Evolutionary conservation across 1,284 basidiomycete species (phyloP), one percentile per base, ranked within the genome.

Genomic region (Xanthoconium separans): DNA sequence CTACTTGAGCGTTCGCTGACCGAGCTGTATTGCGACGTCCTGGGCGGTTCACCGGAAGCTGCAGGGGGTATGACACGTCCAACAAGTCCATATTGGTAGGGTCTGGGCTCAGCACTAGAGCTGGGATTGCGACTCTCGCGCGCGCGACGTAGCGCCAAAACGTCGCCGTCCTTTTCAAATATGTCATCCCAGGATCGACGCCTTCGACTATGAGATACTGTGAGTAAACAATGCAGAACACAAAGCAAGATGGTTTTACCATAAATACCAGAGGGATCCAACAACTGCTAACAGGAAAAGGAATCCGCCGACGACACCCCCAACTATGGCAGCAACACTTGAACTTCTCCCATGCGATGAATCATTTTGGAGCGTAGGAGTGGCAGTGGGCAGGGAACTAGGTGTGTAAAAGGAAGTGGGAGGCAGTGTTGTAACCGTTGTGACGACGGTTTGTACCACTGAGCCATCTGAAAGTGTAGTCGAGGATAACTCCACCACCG

Each of bases 11-110:
- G 9, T 40, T 63, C 65, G 47, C 61, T 63, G 44, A 58, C 31
- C 18, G 60, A 58, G 30, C 60, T 43, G 39, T 61, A 44, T 41
- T 56, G 59, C 41, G 66, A 69, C 50, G 59, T 59, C 47, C 58
- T 56, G 13, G 70, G 58, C 39, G 76, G 65, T 6, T 76, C 76
- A 18, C 66, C 51, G 0, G 65, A 66, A 5, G 73, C 70, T 4
- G 65, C 63, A 11, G 79, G 75, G 5, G 76, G 67, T 11, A 63
- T 37, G 10, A 70, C 69, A 12, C 73, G 76, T 7, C 79, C 80
- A n/a, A 81, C 74, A 42, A 79, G 69, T 9, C 79, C 79, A 53
- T 81, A 81, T 59, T 79, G 72, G 57, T 82, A 81, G 20, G 79
- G 77, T 57, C 70, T 76, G 20, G 77, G 74, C 31, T 72, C 56